Evolutionary conservation across 139 green algal species (phyloP).

Genomic region (Eudorina sp.): DNA sequence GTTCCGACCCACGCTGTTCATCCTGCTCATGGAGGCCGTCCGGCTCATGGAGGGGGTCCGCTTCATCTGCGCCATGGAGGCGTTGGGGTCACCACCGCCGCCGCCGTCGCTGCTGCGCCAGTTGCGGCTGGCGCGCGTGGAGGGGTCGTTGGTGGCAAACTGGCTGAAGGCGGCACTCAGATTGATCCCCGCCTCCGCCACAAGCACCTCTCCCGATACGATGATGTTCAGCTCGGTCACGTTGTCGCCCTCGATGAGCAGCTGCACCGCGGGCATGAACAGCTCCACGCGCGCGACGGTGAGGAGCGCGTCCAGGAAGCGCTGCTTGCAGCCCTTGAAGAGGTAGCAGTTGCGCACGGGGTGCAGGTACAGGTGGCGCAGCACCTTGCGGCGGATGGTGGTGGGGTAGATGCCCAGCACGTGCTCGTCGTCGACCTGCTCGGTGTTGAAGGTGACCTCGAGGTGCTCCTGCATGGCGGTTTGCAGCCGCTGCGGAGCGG

Average conservation of each 20-base stretch:
- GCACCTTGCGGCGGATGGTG: slow-evolving; percentile 61
- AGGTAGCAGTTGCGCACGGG: slow-evolving; percentile 68
- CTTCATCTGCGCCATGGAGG: neutral
- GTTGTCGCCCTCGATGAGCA: slow-evolving; percentile 54
- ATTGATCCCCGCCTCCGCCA: slow-evolving; percentile 38
- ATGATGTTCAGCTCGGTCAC: slow-evolving; percentile 53
- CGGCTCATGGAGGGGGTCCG: neutral
- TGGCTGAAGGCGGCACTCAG: slow-evolving; percentile 22
- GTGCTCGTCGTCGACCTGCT: slow-evolving; percentile 69
- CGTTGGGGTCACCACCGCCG: neutral
- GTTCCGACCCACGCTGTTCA: neutral
- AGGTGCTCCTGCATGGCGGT: slow-evolving; percentile 75
- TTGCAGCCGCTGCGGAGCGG: slow-evolving; percentile 23
- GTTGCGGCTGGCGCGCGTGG: neutral
- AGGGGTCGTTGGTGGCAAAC: neutral
- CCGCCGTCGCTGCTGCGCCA: neutral
- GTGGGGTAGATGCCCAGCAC: slow-evolving; percentile 67
- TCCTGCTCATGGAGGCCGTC: neutral
- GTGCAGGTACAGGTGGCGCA: slow-evolving; percentile 55
- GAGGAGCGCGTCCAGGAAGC: slow-evolving; percentile 78
- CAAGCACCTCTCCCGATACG: slow-evolving; percentile 34
- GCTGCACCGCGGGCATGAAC: slow-evolving; percentile 68
- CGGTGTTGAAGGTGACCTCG: slow-evolving; percentile 75
- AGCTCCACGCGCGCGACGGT: slow-evolving; percentile 66
- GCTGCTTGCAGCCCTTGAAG: slow-evolving; percentile 67